These are phyloP conservation scores for Suillus ampliporus DNA, from an alignment of 768 basidiomycete genomes.

Conservation along the genomic window DNA sequence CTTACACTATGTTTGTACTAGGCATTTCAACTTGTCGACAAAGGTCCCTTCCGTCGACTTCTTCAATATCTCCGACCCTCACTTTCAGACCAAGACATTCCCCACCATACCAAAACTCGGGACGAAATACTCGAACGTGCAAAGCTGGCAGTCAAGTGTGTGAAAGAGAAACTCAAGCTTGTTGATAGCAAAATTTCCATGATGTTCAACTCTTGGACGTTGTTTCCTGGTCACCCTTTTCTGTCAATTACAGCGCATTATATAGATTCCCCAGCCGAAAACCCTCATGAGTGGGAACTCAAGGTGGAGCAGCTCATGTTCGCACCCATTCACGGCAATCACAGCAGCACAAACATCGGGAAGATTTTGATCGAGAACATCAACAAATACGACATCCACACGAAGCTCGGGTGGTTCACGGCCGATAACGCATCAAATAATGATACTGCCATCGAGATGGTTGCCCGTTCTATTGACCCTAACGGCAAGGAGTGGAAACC, in stretches of 20 bases:
- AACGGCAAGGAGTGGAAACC: slow-evolving; percentile 12
- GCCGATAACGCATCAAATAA: slow-evolving; percentile 21
- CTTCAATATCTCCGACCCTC: neutral
- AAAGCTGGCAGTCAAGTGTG: no score
- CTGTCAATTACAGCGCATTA: slow-evolving; percentile 26
- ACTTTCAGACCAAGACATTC: neutral
- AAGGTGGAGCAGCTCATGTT: slow-evolving; percentile 7
- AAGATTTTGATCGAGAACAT: slow-evolving; percentile 9
- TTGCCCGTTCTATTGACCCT: slow-evolving; percentile 8
- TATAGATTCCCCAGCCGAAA: slow-evolving; percentile 11
- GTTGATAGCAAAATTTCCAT: slow-evolving; percentile 3
- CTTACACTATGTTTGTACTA: neutral
- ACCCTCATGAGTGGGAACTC: slow-evolving; percentile 20
- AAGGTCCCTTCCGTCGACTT: neutral
- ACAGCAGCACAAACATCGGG: slow-evolving; percentile 16
- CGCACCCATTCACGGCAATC: slow-evolving; percentile 15
- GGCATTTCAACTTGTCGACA: slow-evolving; percentile 6
- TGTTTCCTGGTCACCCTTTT: slow-evolving; percentile 18
- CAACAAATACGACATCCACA: slow-evolving; percentile 14
- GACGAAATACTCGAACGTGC: no score
- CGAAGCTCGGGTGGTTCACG: slow-evolving; percentile 11
- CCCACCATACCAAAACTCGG: neutral
- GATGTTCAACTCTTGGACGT: slow-evolving; percentile 24
- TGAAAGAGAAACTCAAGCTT: no score
- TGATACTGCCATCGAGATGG: slow-evolving; percentile 10